Conservation (phyloP, 805 yeast species). For the Alloascoidea africana region DNA sequence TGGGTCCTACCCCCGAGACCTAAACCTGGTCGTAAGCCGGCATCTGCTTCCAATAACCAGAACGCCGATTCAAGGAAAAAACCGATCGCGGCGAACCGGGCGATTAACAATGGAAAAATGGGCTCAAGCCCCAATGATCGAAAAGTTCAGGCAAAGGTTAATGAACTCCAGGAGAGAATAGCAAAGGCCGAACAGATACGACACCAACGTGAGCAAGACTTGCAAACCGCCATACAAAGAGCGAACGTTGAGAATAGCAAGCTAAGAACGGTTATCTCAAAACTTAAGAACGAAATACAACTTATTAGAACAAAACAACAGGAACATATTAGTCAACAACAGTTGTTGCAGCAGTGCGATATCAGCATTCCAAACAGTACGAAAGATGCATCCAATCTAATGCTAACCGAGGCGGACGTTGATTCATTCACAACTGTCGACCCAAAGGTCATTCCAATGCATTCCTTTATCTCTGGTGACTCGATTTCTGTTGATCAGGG, state of each 20-base stretch:
- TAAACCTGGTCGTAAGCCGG: neutral
- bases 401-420: neutral
- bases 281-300: neutral
- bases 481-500: too few species aligned
- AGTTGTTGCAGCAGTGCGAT: too few species aligned
- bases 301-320: too few species aligned
- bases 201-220: neutral
- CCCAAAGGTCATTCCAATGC: too few species aligned
- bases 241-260: constrained; percentile 1
- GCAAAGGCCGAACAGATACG: neutral
- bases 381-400: neutral
- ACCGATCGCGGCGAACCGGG: neutral
- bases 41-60: neutral
- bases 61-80: neutral
- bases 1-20: constrained; percentile 4
- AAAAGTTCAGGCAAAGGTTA: neutral
- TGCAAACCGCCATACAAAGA: neutral
- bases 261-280: neutral
- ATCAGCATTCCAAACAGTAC: neutral
- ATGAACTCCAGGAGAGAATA: neutral
- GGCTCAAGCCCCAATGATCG: neutral
- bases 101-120: too few species aligned
- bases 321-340: too few species aligned
- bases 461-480: too few species aligned
- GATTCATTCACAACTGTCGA: neutral